Percentiles rank a stretch among this genome's conserved stretches.
Evolutionary conservation across 306 rosid genomes (phyloP).

Genomic region (Macrotyloma uniflorum): DNA sequence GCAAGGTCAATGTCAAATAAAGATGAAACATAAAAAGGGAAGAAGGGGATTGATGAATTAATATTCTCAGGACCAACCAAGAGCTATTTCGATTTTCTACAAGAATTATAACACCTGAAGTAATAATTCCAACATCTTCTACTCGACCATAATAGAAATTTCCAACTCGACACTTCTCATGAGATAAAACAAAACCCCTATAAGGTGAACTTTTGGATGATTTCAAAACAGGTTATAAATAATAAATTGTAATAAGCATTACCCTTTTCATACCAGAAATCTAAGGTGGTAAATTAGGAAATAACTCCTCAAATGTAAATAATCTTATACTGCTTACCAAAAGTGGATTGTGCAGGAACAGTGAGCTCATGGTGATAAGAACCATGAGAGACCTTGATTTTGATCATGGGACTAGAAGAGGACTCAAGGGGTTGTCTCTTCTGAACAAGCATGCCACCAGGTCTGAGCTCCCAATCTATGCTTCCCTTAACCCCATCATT

Average conservation of each 20-base stretch:
- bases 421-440: constrained; percentile 54
- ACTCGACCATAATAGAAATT: constrained; percentile 7
- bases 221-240: constrained; percentile 2
- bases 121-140: neutral
- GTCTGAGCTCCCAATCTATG: constrained; percentile 78
- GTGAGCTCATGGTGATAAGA: constrained; percentile 54
- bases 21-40: constrained; percentile 1
- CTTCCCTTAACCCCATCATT: constrained; percentile 41
- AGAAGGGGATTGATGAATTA: neutral
- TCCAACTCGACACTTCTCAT: constrained; percentile 17
- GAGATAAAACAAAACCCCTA: constrained; percentile 18
- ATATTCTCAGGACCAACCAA: neutral
- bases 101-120: neutral
- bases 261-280: constrained; percentile 17
- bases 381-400: constrained; percentile 68
- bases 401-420: constrained; percentile 56
- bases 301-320: constrained; percentile 20
- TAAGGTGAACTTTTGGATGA: constrained; percentile 17
- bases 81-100: neutral
- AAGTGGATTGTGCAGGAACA: constrained; percentile 61
- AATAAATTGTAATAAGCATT: neutral
- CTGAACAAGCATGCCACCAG: constrained; percentile 82
- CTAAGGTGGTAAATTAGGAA: constrained; percentile 23
- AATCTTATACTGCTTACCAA: constrained; percentile 51
- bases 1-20: constrained; percentile 28